phyloP scores from a whole-genome alignment of 495 filamentous ascomycete genomes.

The Jackrogersella minutella region DNA sequence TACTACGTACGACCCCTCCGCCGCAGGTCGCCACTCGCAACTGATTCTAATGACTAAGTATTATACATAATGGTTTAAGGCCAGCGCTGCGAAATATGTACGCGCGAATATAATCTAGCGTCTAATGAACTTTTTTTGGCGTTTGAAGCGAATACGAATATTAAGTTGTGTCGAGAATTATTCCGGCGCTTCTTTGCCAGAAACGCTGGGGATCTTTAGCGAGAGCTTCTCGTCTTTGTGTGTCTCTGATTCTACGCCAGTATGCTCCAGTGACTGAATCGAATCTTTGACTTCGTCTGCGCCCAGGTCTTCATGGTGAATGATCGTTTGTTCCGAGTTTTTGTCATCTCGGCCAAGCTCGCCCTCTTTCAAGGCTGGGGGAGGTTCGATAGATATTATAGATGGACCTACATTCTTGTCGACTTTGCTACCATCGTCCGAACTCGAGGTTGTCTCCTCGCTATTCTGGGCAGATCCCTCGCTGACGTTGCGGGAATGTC shows the following conservation, averaged over 20 bases:
- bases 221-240: constrained; percentile 33
- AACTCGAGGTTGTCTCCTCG: constrained; percentile 20
- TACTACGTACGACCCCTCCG: constrained; percentile 15
- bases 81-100: constrained; percentile 39
- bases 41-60: constrained; percentile 37
- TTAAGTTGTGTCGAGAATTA: constrained; percentile 25
- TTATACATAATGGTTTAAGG: constrained; percentile 42
- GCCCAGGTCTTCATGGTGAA: background rate
- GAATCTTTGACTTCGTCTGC: constrained; percentile 1
- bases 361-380: constrained; percentile 12
- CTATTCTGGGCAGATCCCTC: constrained; percentile 32
- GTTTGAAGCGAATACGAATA: constrained; percentile 13
- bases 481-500: constrained; percentile 27
- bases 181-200: constrained; percentile 11
- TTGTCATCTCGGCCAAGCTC: constrained; percentile 19
- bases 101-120: constrained; percentile 29
- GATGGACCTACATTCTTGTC: constrained; percentile 5
- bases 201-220: constrained; percentile 33
- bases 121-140: constrained; percentile 27
- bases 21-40: constrained; percentile 18
- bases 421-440: constrained; percentile 4
- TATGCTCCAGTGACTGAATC: background rate
- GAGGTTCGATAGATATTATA: constrained; percentile 12
- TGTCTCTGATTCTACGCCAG: constrained; percentile 15
- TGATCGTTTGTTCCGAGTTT: constrained; percentile 4